Base-by-base conservation (phyloP, 2,329 filamentous ascomycete genomes). In the Microdochium bolleyi region DNA sequence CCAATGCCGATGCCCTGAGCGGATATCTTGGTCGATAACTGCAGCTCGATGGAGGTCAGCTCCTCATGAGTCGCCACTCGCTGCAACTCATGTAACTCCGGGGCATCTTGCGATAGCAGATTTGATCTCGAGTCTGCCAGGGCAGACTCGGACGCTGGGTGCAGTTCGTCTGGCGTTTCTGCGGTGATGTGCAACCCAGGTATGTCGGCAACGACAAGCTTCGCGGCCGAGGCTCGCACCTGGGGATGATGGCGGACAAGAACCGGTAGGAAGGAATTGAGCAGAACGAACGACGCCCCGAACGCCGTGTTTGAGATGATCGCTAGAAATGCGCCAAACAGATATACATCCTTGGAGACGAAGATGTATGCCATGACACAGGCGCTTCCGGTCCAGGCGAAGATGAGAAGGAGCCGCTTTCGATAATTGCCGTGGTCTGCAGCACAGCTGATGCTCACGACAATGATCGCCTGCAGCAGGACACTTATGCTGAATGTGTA, bases 401-500 rank as follows among this genome's bases (percentile, higher is more conserved):
- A 97, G n/a, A 72, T 75, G 19, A 97, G 75, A 21, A 99, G 77
- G 21, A 99, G 80, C 52, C 84, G 87, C 76, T 97, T 99, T 55
- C 94, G 85, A 73, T 92, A 94, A 60, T 82, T 87, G 57, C 94
- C 94, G 70, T 97, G 92, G 67, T 99, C 94, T 53, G 94, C 94
- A 8, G 92, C 92, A 52, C 89, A 94, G 64, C 91, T 96, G 77
- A 99, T 96, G 64, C 91, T 95, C 57, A 99, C 90, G 46, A 99
- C 95, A 27, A 97, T 73, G 25, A 97, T 71, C 1, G 92, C 88
- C 67, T 99, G 94, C 11, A 96, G 69, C 21, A 96, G 70, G 1
- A 99, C 94, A 66, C 89, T 95, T 63, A 95, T 76, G 54, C 91
- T 95, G 70, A 99, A 99, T 2, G 91, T 96, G 71, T 97, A 97